Conservation (phyloP, 2,329 filamentous ascomycete genomes). For the Alternaria arbusti region DNA sequence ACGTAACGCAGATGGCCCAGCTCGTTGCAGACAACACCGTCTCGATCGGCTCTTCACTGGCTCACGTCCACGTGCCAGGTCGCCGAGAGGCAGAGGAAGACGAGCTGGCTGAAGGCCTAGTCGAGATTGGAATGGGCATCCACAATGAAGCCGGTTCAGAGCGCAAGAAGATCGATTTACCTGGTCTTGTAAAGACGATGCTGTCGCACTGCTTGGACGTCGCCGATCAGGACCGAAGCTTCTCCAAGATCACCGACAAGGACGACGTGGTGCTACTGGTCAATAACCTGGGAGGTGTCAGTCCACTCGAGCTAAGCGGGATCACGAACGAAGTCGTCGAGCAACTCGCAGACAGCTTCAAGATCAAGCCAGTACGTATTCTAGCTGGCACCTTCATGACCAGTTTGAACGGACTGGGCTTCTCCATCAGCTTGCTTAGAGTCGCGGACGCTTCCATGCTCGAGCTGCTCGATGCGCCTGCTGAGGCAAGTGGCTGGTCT, state of each 20-base stretch:
- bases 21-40: conserved; percentile 77
- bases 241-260: conserved; percentile 65
- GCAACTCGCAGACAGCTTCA: conserved; percentile 64
- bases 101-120: conserved; percentile 65
- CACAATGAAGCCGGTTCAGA: conserved; percentile 68
- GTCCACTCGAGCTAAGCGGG: conserved; percentile 73
- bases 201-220: conserved; percentile 68
- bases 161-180: conserved; percentile 51
- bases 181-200: conserved; percentile 63
- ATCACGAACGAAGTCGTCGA: conserved; percentile 71
- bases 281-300: conserved; percentile 79
- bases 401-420: conserved; percentile 73
- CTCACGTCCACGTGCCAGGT: conserved; percentile 93
- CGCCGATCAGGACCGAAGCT: conserved; percentile 72
- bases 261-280: conserved; percentile 72
- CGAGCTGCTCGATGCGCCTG: conserved; percentile 70
- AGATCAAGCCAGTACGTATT: conserved; percentile 66
- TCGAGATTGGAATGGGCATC: conserved; percentile 76
- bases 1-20: conserved; percentile 75
- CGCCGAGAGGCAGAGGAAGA: conserved; percentile 65
- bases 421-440: conserved; percentile 71
- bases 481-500: conserved; percentile 71
- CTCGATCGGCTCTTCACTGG: conserved; percentile 82
- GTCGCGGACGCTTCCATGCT: conserved; percentile 70
- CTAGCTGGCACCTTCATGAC: conserved; percentile 74